These are phyloP conservation scores for Chara braunii DNA, from an alignment of 139 green algal genomes.

Conservation along the genomic window DNA sequence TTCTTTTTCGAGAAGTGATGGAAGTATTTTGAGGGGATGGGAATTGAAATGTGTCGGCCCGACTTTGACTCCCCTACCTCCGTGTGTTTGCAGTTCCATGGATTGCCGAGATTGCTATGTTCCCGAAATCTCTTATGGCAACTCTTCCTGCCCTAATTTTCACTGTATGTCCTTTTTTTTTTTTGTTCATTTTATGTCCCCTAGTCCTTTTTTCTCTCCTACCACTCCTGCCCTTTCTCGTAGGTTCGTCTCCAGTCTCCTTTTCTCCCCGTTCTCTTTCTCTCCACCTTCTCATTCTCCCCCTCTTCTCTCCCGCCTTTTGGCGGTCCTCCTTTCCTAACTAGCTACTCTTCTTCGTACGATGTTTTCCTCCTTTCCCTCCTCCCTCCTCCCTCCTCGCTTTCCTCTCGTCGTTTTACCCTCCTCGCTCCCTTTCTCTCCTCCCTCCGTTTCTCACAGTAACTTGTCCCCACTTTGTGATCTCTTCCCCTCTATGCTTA, in stretches of 20 bases:
- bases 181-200: neutral
- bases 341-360: neutral
- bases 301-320: neutral
- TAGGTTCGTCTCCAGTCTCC: no score
- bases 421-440: neutral
- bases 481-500: neutral
- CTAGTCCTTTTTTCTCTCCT: neutral
- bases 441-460: neutral
- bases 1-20: neutral
- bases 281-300: neutral
- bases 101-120: neutral
- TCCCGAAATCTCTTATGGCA: neutral
- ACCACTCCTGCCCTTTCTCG: no score
- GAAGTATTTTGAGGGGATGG: neutral
- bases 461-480: neutral
- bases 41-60: neutral
- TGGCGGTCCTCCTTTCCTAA: neutral
- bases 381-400: no score
- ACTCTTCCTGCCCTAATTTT: neutral
- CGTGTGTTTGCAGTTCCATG: neutral
- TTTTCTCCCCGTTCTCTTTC: no score
- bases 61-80: neutral
- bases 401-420: neutral
- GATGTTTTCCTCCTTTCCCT: neutral
- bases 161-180: neutral